These are phyloP conservation scores for Penicillium olsonii DNA, from an alignment of 2,329 filamentous ascomycete species.

Conservation along the genomic window DNA sequence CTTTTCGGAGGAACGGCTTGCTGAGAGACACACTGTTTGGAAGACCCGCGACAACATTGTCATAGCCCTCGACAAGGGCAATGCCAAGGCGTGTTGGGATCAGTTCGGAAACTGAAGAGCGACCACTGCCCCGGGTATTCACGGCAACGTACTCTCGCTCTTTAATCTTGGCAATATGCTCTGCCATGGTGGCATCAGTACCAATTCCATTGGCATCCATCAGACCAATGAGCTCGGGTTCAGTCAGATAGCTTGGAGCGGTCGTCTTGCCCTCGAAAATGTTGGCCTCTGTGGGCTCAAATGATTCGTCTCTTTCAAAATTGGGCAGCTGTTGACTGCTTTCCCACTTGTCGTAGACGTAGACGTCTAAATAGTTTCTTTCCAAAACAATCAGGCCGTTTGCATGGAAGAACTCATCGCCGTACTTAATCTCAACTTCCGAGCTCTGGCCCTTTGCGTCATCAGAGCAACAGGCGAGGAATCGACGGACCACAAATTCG, in stretches of 20 bases:
- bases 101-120: slow-evolving; percentile 71
- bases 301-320: slow-evolving; percentile 76
- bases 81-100: slow-evolving; percentile 90
- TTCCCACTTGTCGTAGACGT: slow-evolving; percentile 95
- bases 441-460: slow-evolving; percentile 86
- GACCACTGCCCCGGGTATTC: slow-evolving; percentile 52
- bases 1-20: slow-evolving; percentile 93
- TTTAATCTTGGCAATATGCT: slow-evolving; percentile 96
- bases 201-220: slow-evolving; percentile 99
- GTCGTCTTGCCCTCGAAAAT: slow-evolving; percentile 90
- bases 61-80: slow-evolving; percentile 90
- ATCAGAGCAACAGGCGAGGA: slow-evolving; percentile 92
- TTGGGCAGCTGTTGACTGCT: slow-evolving; percentile 79
- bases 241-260: slow-evolving; percentile 83
- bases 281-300: slow-evolving; percentile 84
- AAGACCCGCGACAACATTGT: slow-evolving; percentile 88
- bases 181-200: slow-evolving; percentile 98
- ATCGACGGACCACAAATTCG: slow-evolving; percentile 88
- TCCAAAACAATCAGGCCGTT: slow-evolving; percentile 83
- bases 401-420: slow-evolving; percentile 77
- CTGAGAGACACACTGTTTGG: slow-evolving; percentile 66
- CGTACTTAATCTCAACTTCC: slow-evolving; percentile 81
- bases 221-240: slow-evolving; percentile 89
- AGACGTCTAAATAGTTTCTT: slow-evolving; percentile 92
- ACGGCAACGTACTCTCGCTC: slow-evolving; percentile 81